Evolutionary conservation across 208 protist species (phyloP), one percentile per base, ranked within the genome.

Genomic region (Trypanosoma conorhini): DNA sequence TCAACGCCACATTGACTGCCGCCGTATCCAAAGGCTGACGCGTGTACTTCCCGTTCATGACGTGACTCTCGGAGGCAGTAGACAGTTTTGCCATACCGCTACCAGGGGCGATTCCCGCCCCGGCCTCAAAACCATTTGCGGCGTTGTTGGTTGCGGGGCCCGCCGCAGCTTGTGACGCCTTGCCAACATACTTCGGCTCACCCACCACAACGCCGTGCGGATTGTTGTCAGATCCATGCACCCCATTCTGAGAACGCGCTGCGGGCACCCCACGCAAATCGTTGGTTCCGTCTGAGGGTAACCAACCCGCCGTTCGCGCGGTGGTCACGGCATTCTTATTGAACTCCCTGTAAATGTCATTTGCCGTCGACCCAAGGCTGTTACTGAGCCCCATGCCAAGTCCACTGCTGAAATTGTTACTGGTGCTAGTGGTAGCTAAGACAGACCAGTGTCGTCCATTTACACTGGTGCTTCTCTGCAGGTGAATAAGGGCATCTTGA

Each of bases 381-480:
- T 59, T 62, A 70, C 44, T 66, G 19, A 70, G 38, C 15, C 71
- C 71, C 24, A 50, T 48, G 46, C 60, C 51, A 73, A 61, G 19
- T 22, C 22, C 35, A 60, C n/a, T 62, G 42, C 33, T 62, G 24
- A 19, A 28, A 40, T 35, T 69, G 19, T n/a, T 51, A 21, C 33
- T 52, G 42, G 67, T 31, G 31, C 48, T 40, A 26, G 26, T 51
- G 59, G 33, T 55, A 38, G 44, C 50, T n/a, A 87, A 59, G 7
- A 87, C 58, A 38, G 79, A 80, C 85, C 84, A 90, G 66, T 91
- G 82, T 15, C 86, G 77, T 22, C 84, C 86, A 75, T 85, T 85
- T 55, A 90, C 74, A 79, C 76, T 90, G 0, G 85, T 94, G 62
- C 77, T 89, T 52, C 87, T 79, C 67, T 96, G 88, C 44, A 96